Conservation (phyloP, 345 rosid species). For the Toxicodendron radicans region DNA sequence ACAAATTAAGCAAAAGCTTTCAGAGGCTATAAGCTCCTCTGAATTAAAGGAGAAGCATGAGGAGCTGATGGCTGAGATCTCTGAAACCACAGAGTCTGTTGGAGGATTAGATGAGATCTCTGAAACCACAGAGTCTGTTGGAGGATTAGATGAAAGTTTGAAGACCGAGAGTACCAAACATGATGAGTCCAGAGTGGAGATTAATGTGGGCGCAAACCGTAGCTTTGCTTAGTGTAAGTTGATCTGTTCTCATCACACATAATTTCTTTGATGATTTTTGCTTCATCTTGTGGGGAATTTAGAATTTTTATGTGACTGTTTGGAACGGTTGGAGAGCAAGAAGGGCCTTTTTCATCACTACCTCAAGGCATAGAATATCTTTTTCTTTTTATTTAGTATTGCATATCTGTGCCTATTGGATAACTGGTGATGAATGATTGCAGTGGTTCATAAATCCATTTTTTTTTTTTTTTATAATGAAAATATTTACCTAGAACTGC, state of each 20-base stretch:
- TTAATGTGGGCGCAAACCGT: constrained; percentile 48
- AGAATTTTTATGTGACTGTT: neutral
- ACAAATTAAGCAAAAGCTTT: constrained; percentile 62
- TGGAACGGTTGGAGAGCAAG: neutral
- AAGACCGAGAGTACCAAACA: constrained; percentile 18
- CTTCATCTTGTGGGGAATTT: neutral
- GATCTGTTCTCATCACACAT: neutral
- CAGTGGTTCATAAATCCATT: neutral
- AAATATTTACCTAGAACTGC: neutral
- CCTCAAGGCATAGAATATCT: neutral
- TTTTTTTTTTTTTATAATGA: neutral
- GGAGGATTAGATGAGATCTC: constrained; percentile 43
- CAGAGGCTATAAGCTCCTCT: constrained; percentile 48
- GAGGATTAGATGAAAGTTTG: constrained; percentile 41
- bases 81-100: constrained; percentile 36
- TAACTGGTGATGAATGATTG: neutral
- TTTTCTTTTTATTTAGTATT: neutral
- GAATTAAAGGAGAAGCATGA: constrained; percentile 61
- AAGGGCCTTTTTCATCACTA: neutral
- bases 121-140: too few species aligned
- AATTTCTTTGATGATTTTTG: neutral
- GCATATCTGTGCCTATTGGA: neutral
- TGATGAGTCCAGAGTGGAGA: constrained; percentile 45
- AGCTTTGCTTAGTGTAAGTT: constrained; percentile 50
- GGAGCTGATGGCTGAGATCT: constrained; percentile 46